Base-by-base conservation (phyloP, 2,329 filamentous ascomycete genomes). In the Fusarium scirpi region DNA sequence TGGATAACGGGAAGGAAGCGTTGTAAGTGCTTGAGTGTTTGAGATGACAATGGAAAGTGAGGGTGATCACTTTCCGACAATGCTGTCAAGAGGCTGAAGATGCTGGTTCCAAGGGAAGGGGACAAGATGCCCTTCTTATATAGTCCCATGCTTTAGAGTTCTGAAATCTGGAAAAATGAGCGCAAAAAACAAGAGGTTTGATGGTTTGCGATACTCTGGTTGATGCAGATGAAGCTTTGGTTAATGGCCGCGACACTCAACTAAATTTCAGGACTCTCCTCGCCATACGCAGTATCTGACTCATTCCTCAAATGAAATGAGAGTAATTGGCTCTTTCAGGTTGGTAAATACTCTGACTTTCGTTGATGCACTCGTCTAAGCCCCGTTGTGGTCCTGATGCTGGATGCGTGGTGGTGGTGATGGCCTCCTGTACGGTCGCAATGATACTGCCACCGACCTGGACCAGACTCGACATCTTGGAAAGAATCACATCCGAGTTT, bases 401-500 rank as follows among this genome's bases (percentile, higher is more conserved):
- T n/a, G 18, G 4, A n/a, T 38, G 0, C 18, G 2, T 38, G 34
- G 34, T 38, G 25, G 24, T 24, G 34, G 34, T 38, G 34, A 38
- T 38, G 34, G 34, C 34, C 18, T 38, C 34, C 2, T 38, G 34
- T 38, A n/a, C 5, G 34, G 18, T 38, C 18, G 34, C 18, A 38
- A 38, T 38, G 34, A 3, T 7, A 4, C 1, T n/a, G 2, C 10
- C 3, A 4, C 1, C 34, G 6, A 18, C 18, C 34, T 12, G 10
- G 34, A 6, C 34, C 6, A 38, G 34, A n/a, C 3, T 2, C 11
- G 0, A 7, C 2, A n/a, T n/a, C 6, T 4, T 11, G 18, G 7
- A 0, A 38, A 38, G 34, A 38, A 38, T 0, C 3, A 38, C 4
- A 38, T 38, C 0, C 2, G 3, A n/a, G 12, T n/a, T n/a, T 2